Evolutionary conservation across 768 basidiomycete genomes (phyloP).

Genomic region (Russula sp.): DNA sequence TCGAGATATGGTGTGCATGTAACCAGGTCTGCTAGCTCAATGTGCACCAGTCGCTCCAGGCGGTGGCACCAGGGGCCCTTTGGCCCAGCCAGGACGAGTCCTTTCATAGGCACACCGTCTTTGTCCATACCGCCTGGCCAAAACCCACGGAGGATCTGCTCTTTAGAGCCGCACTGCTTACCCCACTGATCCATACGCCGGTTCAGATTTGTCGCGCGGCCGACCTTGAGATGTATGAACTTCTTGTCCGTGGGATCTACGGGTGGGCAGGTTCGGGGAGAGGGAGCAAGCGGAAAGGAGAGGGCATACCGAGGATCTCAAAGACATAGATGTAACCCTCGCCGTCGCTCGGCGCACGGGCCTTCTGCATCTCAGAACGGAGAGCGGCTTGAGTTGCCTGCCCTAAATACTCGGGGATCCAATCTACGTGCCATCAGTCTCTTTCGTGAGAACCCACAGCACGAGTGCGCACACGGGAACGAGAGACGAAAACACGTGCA

Average conservation of each 20-base stretch:
- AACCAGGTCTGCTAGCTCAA: slow-evolving; percentile 70
- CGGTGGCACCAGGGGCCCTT: slow-evolving; percentile 66
- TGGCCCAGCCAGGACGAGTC: slow-evolving; percentile 53
- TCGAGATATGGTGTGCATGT: slow-evolving; percentile 55
- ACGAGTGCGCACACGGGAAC: too few relatives aligned
- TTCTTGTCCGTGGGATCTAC: too few relatives aligned
- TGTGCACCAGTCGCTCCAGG: slow-evolving; percentile 71
- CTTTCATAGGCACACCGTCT: slow-evolving; percentile 46
- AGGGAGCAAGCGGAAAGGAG: not conserved
- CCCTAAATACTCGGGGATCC: too few relatives aligned
- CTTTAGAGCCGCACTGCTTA: slow-evolving; percentile 74
- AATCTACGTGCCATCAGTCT: too few relatives aligned
- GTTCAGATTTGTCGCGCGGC: slow-evolving; percentile 65
- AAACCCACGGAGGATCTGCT: slow-evolving; percentile 66
- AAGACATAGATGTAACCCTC: slow-evolving; percentile 79
- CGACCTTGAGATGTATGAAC: slow-evolving; percentile 65
- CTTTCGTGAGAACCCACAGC: too few relatives aligned
- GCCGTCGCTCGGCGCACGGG: slow-evolving; percentile 50
- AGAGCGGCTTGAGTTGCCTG: too few relatives aligned
- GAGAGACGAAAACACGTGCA: too few relatives aligned
- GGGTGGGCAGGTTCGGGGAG: not conserved
- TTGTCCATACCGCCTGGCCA: slow-evolving; percentile 55
- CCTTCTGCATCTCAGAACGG: slow-evolving; percentile 44
- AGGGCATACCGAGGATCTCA: slow-evolving; percentile 59
- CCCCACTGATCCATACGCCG: slow-evolving; percentile 75